Evolutionary conservation across 1,284 basidiomycete genomes (phyloP).

Genomic region (Heterobasidion parviporum): DNA sequence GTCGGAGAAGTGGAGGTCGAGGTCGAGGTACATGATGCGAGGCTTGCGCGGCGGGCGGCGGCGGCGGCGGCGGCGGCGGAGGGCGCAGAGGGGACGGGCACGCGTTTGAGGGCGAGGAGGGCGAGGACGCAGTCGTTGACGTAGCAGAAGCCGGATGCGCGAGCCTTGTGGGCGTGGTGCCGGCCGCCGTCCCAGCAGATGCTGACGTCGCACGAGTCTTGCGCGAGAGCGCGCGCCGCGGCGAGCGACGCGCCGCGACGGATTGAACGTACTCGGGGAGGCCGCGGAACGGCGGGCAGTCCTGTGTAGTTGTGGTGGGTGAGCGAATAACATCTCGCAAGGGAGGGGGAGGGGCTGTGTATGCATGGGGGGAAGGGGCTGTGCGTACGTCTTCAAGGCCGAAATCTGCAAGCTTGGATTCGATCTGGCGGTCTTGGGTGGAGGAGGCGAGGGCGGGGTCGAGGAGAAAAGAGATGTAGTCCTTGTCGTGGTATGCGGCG

Average conservation of each 20-base stretch:
- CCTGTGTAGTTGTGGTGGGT: constrained; percentile 32
- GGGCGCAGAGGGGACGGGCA: constrained; percentile 8
- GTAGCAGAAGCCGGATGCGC: constrained; percentile 89
- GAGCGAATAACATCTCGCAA: neutral
- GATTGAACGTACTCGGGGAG: constrained; percentile 64
- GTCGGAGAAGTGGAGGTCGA: constrained; percentile 90
- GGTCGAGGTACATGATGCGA: constrained; percentile 82
- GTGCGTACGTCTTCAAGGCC: constrained; percentile 60
- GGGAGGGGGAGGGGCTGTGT: too few species aligned
- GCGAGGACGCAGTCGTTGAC: constrained; percentile 85
- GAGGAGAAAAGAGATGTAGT: constrained; percentile 46
- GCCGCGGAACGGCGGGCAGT: constrained; percentile 72
- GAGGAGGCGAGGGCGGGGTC: constrained; percentile 24
- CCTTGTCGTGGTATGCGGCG: constrained; percentile 44
- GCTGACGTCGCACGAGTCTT: constrained; percentile 48
- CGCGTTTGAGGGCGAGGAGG: constrained; percentile 52
- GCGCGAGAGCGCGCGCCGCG: constrained; percentile 56
- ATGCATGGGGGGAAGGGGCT: too few species aligned
- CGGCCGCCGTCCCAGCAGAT: constrained; percentile 86
- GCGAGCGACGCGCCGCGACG: constrained; percentile 70
- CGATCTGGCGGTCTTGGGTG: neutral
- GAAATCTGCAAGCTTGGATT: constrained; percentile 29
- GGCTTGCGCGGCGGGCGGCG: constrained; percentile 37
- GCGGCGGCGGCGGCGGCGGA: neutral
- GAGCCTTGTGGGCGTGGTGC: constrained; percentile 69